Evolutionary conservation across 2,329 filamentous ascomycete genomes (phyloP), one percentile per base, ranked within the genome.

Genomic region (Ramularia collo-cygni): DNA sequence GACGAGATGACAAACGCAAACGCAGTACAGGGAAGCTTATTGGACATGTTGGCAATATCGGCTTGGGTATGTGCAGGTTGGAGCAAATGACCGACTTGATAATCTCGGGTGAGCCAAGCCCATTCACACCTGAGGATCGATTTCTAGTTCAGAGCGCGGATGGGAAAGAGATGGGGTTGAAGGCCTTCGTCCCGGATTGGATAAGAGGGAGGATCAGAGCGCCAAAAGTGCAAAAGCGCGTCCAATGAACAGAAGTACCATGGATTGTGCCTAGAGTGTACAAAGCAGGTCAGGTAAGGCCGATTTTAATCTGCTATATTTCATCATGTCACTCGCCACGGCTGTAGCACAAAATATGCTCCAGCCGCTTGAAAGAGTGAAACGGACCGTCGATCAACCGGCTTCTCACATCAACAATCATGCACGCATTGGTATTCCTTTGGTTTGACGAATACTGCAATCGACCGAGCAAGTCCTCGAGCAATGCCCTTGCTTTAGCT

Each of bases 51-150:
- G 90, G 89, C 1, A 94, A 95, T 58, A 66, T 96, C 19, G 92
- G 92, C 1, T 69, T 98, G 37, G 90, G 81, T 2, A 66, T 95
- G 51, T 95, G 90, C 59, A 79, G 90, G 17, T 65, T 96, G 52
- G 88, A 94, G 66, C 81, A 82, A 59, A 95, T 95, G 89, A 94
- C 86, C 4, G 83, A 87, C 57, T 67, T 92, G 34, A 69, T 70
- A 24, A 67, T 92, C 38, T 83, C 83, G 2, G 83, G 79, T 41
- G 79, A 83, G 47, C 74, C 75, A 0, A 74, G 75, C 13, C 66
- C 66, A 15, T 85, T 72, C 58, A 76, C 68, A 43, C 71, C 75
- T 0, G 72, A 70, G 1, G 72, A 80, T 58, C 56, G 66, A 38
- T 77, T 77, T 55, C 61, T 61, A 5, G 31, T 68, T 1, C 40